Evolutionary conservation across 805 yeast species (phyloP).

Genomic region (Candida ortonii): DNA sequence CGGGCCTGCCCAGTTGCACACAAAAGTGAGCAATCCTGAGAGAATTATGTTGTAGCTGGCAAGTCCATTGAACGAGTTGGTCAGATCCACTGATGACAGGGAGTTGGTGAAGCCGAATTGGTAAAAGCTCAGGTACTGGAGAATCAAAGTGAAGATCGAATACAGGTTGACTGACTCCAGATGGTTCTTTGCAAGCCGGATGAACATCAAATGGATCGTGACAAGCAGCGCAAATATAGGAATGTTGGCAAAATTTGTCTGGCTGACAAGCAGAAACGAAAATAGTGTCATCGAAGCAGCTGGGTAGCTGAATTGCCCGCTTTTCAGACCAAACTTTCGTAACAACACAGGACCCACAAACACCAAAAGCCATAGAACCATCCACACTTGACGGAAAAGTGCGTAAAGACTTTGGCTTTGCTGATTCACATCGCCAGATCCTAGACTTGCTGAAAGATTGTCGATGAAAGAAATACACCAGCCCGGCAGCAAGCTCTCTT

Average conservation of each 20-base stretch:
- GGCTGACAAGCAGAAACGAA: constrained; percentile 48
- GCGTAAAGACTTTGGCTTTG: constrained; percentile 22
- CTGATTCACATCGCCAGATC: constrained; percentile 29
- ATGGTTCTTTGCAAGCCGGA: constrained; percentile 12
- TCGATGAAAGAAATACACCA: constrained; percentile 23
- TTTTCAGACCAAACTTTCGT: constrained; percentile 5
- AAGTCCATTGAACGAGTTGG: constrained; percentile 91
- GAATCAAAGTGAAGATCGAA: constrained; percentile 40
- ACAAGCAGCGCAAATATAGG: constrained; percentile 44
- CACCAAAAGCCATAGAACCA: constrained; percentile 8
- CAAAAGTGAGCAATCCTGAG: constrained; percentile 76
- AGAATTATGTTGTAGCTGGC: constrained; percentile 60
- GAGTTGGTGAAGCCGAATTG: constrained; percentile 91
- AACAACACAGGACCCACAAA: no score
- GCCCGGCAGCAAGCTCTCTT: constrained; percentile 16
- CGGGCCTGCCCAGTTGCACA: constrained; percentile 84
- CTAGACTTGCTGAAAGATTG: constrained; percentile 34
- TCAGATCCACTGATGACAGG: constrained; percentile 82
- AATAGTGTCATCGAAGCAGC: no score
- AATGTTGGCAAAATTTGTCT: constrained; percentile 51
- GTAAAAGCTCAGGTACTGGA: constrained; percentile 79
- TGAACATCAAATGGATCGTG: constrained; percentile 29
- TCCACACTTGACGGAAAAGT: constrained; percentile 25
- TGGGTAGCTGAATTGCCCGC: constrained; percentile 5
- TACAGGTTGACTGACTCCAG: constrained; percentile 17